Evolutionary conservation across 139 green algal species (phyloP).

Genomic region (Mesotaenium endlicherianum): DNA sequence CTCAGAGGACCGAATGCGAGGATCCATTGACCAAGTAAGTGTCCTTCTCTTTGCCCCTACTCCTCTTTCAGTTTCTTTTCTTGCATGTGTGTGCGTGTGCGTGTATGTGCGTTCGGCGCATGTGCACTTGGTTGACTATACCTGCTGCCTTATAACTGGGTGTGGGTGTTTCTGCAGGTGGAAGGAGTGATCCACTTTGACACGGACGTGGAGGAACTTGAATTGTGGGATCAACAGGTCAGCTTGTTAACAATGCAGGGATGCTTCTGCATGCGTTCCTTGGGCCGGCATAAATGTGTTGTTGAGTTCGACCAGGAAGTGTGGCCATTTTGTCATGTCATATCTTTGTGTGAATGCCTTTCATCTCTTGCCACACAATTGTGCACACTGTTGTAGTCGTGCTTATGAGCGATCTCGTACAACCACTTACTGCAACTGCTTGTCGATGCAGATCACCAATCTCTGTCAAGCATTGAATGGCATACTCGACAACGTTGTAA

Average conservation of each 20-base stretch:
- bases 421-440: not conserved
- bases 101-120: not conserved
- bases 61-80: not conserved
- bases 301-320: not conserved
- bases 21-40: conserved; percentile 78
- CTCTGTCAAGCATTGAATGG: conserved; percentile 29
- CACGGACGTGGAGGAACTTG: conserved; percentile 41
- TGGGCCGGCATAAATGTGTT: not conserved
- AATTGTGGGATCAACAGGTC: conserved; percentile 54
- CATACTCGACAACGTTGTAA: conserved; percentile 18
- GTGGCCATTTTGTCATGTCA: not conserved
- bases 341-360: not conserved
- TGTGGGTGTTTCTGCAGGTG: conserved; percentile 27
- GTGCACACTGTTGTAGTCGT: not conserved
- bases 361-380: not conserved
- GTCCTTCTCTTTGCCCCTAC: not conserved
- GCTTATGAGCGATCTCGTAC: not conserved
- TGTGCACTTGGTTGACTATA: too few relatives aligned
- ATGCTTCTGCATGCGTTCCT: not conserved
- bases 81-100: not conserved
- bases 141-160: too few relatives aligned
- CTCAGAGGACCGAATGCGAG: conserved; percentile 56
- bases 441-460: conserved; percentile 25
- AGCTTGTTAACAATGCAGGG: not conserved
- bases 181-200: conserved; percentile 53